phyloP scores from a whole-genome alignment of 176 grass and related monocot species.

The Aegilops sharonensis region DNA sequence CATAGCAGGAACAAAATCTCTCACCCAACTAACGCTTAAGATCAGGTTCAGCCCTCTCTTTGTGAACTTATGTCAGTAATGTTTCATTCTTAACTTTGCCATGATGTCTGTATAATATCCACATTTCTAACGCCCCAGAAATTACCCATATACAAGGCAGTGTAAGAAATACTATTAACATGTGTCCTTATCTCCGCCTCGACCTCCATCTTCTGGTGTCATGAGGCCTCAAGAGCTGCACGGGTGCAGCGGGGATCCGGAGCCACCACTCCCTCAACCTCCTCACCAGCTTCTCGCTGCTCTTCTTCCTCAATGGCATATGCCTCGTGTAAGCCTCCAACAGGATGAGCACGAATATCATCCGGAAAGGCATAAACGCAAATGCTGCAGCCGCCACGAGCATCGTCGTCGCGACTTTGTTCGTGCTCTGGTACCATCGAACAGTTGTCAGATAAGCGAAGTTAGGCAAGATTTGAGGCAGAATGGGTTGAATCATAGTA shows the following conservation, averaged over 20 bases:
- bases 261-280: conserved; percentile 89
- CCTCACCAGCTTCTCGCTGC: conserved; percentile 78
- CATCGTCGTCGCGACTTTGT: conserved; percentile 53
- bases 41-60: neutral
- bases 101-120: neutral
- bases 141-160: neutral
- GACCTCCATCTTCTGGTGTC: conserved; percentile 53
- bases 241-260: conserved; percentile 77
- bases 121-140: neutral
- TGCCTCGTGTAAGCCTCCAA: conserved; percentile 86
- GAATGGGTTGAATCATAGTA: neutral
- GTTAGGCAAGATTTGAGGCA: neutral
- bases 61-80: neutral
- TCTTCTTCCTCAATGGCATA: conserved; percentile 83
- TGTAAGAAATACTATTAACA: neutral
- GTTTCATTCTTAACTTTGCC: neutral
- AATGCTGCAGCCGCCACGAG: conserved; percentile 38
- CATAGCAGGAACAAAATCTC: neutral
- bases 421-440: conserved; percentile 57
- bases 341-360: conserved; percentile 46
- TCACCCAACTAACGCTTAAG: neutral
- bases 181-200: conserved; percentile 15
- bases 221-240: conserved; percentile 50
- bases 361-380: conserved; percentile 47
- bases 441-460: neutral